Evolutionary conservation across 352 stramenopile species (phyloP), one percentile per base, ranked within the genome.

Genomic region (Phytophthora europaea): DNA sequence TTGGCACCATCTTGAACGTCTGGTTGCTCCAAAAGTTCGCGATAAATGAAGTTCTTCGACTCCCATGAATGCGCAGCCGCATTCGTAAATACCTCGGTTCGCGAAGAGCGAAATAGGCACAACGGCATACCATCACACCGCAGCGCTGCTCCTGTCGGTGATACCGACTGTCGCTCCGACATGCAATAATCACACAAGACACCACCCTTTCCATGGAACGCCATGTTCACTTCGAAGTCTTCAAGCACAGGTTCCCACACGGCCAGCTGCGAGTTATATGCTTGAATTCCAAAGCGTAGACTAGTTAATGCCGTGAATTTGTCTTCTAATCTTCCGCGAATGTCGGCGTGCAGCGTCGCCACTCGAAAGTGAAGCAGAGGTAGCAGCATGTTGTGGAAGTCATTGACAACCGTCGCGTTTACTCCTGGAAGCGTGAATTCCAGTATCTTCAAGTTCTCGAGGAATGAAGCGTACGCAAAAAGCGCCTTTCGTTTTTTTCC

Each of bases 301-400:
- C 82, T 89, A 9, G 85, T 72, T 43, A 95, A 65, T 7, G 80
- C 85, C 9, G 85, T 92, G 15, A 91, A 81, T 56, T 85, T 87
- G 28, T 88, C 77, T 50, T 90, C 82, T 20, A 94, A 73, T 4
- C 84, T 79, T 28, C 88, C 86, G 34, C 87, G 79, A 23, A 96
- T 74, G 56, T 93, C 84, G 0, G 89, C 70, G 52, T 92, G 81
- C n/a, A 96, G 67, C n/a, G 81, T 83, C 12, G 79, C 74, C 15
- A 94, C 69, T 10, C 87, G 87, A n/a, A 93, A 83, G 60, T 96
- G 89, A 70, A 96, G 66, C 43, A 96, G 51, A 2, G 89, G 89
- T 15, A 96, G 69, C 47, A 95, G 66, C 89, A 96, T 96, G 57
- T 96, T 95, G 72, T 96, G 87, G 40, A 95, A 94, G 65, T 96